A percentile compares a stretch with the other conserved stretches of the same genome.
Conservation (phyloP, 2,329 filamentous ascomycete genomes). For the Epichloe bromicola region DNA sequence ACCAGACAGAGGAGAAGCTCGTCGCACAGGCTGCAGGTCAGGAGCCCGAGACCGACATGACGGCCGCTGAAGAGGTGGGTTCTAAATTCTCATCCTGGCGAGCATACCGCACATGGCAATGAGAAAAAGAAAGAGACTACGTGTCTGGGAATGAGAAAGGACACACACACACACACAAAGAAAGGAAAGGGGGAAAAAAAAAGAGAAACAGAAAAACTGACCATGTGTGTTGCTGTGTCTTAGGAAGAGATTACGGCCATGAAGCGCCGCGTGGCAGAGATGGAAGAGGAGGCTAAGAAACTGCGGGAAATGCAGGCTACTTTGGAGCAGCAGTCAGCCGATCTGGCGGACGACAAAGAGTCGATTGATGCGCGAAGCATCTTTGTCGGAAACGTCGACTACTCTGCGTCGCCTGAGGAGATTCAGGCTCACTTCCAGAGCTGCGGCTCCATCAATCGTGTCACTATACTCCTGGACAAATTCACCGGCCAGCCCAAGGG, state of each 20-base stretch:
- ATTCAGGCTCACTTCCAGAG: conserved; percentile 95
- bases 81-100: not conserved
- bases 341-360: conserved; percentile 82
- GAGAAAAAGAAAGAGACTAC: not conserved
- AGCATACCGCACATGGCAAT: not conserved
- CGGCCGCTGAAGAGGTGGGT: conserved; percentile 10
- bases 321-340: conserved; percentile 73
- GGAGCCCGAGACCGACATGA: conserved; percentile 7
- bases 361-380: conserved; percentile 91
- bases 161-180: not conserved
- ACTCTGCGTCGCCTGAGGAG: conserved; percentile 91
- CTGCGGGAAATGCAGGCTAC: conserved; percentile 76
- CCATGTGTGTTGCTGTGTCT: conserved; percentile 10
- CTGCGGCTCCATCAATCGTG: conserved; percentile 93
- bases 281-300: conserved; percentile 82
- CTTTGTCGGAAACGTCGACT: conserved; percentile 98
- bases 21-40: conserved; percentile 3
- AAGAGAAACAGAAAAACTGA: conserved; percentile 16
- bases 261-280: conserved; percentile 77
- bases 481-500: conserved; percentile 99
- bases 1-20: conserved; percentile 4
- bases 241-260: conserved; percentile 75
- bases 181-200: not conserved
- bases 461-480: conserved; percentile 95
- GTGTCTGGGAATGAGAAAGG: not conserved